Evolutionary conservation across 345 rosid species (phyloP), one percentile per base, ranked within the genome.

Genomic region (Jatropha curcas): DNA sequence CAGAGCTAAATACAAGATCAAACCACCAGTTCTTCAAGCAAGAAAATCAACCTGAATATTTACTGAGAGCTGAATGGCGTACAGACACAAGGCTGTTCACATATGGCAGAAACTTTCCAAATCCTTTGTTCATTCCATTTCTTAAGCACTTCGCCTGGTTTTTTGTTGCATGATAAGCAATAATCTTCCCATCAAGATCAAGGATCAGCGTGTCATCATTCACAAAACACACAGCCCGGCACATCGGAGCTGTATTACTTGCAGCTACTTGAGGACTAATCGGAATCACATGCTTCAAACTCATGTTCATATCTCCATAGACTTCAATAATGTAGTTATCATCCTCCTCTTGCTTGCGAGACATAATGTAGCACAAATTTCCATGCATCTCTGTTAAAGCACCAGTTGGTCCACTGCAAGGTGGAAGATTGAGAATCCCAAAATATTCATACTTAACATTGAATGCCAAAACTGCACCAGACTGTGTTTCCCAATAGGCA

Each of bases 301-400:
- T 71, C 89, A 84, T 80, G 19, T 62, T 51, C 64, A 76, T 14
- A 25, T 59, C 75, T 14, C 87, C 84, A 19, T 84, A 80, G 4
- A 84, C 62, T 24, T 53, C 52, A 20, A 86, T 37, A 9, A 13
- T 27, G 63, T 27, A 43, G 22, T 53, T 71, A 4, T 35, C 39
- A 4, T 39, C 65, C 24, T 75, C 58, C 45, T 17, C 65, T 30
- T 75, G 61, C 45, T 17, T 19, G 17, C 24, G 58, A 3, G 83
- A 83, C 57, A 82, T 55, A 22, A 84, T 16, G 64, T 81, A 86
- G 79, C 84, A 76, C 60, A 86, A 25, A 53, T 78, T 81, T 12
- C 86, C 84, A 4, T 67, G 67, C 58, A 84, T 58, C 20, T 53
- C 73, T 0, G 84, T 55, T 70, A 86, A 56, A 58, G 75, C 74